Conservation (phyloP, 2,329 filamentous ascomycete species). For the Colletotrichum karsti region DNA sequence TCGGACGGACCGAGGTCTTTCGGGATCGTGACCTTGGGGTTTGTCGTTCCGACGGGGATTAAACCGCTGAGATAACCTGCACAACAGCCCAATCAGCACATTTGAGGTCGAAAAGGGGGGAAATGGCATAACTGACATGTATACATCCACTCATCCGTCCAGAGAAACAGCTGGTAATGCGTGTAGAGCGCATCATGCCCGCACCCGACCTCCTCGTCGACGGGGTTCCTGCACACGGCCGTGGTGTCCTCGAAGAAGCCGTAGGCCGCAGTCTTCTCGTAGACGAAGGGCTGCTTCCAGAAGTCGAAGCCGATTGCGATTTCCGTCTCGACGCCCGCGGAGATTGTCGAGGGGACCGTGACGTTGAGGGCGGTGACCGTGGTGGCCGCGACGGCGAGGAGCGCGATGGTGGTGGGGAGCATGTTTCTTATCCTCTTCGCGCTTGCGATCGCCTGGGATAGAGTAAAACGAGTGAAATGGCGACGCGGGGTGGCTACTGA, state of each 20-base stretch:
- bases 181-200: slow-evolving; percentile 4
- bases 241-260: neutral
- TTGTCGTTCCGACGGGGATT: neutral
- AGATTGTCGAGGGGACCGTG: neutral
- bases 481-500: rapidly evolving
- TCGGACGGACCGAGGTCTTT: neutral
- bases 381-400: neutral
- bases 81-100: neutral
- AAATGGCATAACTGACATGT: neutral
- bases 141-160: neutral
- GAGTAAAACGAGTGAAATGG: neutral
- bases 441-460: neutral
- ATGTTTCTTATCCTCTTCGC: no score
- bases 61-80: slow-evolving; percentile 5
- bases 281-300: slow-evolving; percentile 15
- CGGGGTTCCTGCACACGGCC: slow-evolving; percentile 11
- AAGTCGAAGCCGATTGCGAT: slow-evolving; percentile 15
- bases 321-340: slow-evolving; percentile 10
- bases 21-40: neutral
- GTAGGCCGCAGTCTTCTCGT: neutral
- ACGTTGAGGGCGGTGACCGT: neutral
- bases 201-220: neutral
- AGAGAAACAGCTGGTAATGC: slow-evolving; percentile 14
- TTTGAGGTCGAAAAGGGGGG: no score
- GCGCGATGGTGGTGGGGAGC: neutral